Evolutionary conservation across 2,329 filamentous ascomycete species (phyloP), one percentile per base, ranked within the genome.

Genomic region (Fusarium lateritium): DNA sequence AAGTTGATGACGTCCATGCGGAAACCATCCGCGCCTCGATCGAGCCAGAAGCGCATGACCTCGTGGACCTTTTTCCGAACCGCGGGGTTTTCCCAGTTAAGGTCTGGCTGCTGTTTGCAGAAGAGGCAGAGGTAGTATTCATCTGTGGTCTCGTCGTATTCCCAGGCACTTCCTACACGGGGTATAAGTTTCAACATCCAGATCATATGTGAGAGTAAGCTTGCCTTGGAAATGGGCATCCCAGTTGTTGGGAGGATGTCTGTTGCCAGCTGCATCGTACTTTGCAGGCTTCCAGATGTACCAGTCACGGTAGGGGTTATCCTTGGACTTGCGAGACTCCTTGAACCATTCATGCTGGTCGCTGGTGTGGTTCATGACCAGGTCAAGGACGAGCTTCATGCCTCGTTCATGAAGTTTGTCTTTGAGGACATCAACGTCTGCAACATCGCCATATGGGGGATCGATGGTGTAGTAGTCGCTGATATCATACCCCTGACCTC

Each of bases 51-150:
- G 22, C 85, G 84, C 83, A 93, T 90, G 22, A 89, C 85, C 40
- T 89, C 83, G 76, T 93, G 90, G 3, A 92, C 89, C 3, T 89
- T 90, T 56, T 85, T 79, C 34, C 91, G 85, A 5, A 92, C 88
- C 1, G 85, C 84, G 0, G 84, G 83, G 71, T 91, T 90, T 75
- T 93, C 90, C 91, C 91, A 94, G 79, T 94, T 94, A 40, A 94
- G 85, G 69, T 94, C 92, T 0, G 92, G 92, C 75, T 94, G 92
- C 69, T 91, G 87, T 6, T 84, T 85, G 42, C 87, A 87, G 77
- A 92, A 94, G 31, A 94, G 84, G 65, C 89, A 87, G 2, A 94
- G 86, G 74, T 92, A 87, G 73, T 85, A 86, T 66, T 86, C 83
- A 13, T 79, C 77, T 1, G 83, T 85, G 14, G 76, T 64, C 70